Percentiles rank a stretch among this genome's conserved stretches.
These are phyloP conservation scores for Colletotrichum caudatum DNA, from an alignment of 2,329 filamentous ascomycete species.

Conservation along the genomic window DNA sequence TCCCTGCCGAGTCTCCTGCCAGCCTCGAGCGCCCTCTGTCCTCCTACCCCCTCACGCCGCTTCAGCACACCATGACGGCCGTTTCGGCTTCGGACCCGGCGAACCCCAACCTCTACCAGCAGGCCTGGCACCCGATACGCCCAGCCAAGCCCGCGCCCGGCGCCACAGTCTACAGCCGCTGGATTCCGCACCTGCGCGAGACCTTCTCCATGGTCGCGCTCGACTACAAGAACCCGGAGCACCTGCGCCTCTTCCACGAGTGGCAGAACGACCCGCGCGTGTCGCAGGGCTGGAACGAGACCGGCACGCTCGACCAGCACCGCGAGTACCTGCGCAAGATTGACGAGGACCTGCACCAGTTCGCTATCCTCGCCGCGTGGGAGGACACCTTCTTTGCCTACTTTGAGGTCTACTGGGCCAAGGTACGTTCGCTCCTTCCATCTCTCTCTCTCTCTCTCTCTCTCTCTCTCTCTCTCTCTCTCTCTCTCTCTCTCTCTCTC, in stretches of 20 bases:
- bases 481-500: conserved; percentile 11
- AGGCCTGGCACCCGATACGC: conserved; percentile 77
- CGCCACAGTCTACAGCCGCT: conserved; percentile 80
- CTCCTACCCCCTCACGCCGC: conserved; percentile 62
- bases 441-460: conserved; percentile 39
- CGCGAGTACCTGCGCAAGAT: conserved; percentile 76
- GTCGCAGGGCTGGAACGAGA: conserved; percentile 83
- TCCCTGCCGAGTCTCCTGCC: conserved; percentile 58
- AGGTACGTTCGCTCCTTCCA: conserved; percentile 54
- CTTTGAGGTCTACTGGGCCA: conserved; percentile 85
- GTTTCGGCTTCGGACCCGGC: conserved; percentile 55
- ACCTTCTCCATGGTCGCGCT: conserved; percentile 83
- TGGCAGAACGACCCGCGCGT: conserved; percentile 90
- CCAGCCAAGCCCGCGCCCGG: conserved; percentile 78
- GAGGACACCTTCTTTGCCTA: conserved; percentile 80
- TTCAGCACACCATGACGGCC: conserved; percentile 59
- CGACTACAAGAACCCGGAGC: conserved; percentile 72
- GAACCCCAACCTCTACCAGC: conserved; percentile 56
- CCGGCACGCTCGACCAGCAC: conserved; percentile 80
- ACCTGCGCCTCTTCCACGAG: conserved; percentile 78
- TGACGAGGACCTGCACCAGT: conserved; percentile 78
- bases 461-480: conserved; percentile 39
- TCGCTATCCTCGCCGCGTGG: conserved; percentile 78
- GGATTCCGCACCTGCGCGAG: conserved; percentile 80
- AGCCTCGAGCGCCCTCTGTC: conserved; percentile 54